Evolutionary conservation across 2,329 filamentous ascomycete genomes (phyloP).

Genomic region (Periconia macrospinosa): DNA sequence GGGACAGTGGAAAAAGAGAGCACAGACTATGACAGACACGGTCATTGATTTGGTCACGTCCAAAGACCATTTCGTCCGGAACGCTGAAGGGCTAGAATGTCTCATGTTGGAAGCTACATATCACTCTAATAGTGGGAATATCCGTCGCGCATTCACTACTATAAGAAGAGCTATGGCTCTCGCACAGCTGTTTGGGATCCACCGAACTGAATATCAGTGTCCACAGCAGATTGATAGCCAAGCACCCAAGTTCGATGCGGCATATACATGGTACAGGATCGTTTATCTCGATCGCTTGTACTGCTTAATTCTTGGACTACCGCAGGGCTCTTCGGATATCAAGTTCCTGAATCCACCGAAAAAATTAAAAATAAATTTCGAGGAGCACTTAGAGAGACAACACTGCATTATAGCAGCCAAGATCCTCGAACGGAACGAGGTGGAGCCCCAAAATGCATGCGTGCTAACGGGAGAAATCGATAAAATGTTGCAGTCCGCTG

Average conservation of each 20-base stretch:
- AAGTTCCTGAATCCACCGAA: not conserved
- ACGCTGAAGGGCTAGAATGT: conserved; percentile 4
- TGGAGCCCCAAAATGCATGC: not conserved
- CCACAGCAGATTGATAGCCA: not conserved
- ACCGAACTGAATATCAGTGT: not conserved
- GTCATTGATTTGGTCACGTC: conserved; percentile 4
- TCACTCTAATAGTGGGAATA: conserved; percentile 2
- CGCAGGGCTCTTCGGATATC: conserved; percentile 1
- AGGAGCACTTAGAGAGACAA: conserved; percentile 1
- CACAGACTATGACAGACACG: conserved; percentile 1
- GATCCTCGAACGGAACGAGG: conserved; percentile 4
- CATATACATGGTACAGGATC: conserved; percentile 4
- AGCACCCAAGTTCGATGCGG: not conserved
- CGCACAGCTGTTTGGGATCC: conserved; percentile 3
- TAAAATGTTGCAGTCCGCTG: not conserved
- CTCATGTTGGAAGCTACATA: conserved; percentile 7
- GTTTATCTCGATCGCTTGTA: conserved; percentile 2
- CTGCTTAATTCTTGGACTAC: conserved; percentile 4
- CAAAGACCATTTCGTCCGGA: not conserved
- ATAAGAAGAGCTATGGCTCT: conserved; percentile 5
- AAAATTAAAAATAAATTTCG: not conserved
- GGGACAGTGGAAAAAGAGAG: not conserved
- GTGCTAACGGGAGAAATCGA: not conserved
- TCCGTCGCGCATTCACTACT: conserved; percentile 1
- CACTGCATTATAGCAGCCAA: conserved; percentile 3